Conservation (phyloP, 1,284 basidiomycete genomes). For the Microbotryomycetes sp. region DNA sequence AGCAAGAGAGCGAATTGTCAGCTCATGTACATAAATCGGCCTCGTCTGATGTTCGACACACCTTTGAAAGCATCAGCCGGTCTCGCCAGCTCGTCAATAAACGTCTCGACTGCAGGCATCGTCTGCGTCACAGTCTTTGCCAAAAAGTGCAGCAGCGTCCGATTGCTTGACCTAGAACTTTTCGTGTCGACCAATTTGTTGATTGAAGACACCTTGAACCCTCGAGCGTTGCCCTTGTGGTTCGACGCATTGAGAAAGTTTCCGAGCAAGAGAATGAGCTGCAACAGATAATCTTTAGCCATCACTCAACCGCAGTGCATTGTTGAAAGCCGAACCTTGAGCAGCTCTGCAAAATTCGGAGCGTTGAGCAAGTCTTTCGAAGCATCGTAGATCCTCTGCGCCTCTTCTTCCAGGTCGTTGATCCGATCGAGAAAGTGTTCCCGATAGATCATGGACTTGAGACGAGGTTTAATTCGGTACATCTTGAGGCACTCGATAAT, state of each 20-base stretch:
- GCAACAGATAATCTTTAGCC: neutral
- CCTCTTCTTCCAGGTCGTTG: slow-evolving; percentile 58
- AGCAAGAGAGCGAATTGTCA: slow-evolving; percentile 53
- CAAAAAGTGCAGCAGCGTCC: slow-evolving; percentile 89
- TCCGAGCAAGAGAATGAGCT: slow-evolving; percentile 89
- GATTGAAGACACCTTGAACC: slow-evolving; percentile 94
- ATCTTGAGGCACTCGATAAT: slow-evolving; percentile 97
- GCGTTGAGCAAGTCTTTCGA: slow-evolving; percentile 68
- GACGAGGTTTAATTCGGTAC: slow-evolving; percentile 78
- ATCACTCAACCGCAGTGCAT: no score
- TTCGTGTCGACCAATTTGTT: slow-evolving; percentile 99
- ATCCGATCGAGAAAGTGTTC: slow-evolving; percentile 73
- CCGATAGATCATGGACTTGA: slow-evolving; percentile 90
- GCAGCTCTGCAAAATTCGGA: slow-evolving; percentile 73
- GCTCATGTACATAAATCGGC: neutral
- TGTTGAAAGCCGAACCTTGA: slow-evolving; percentile 71
- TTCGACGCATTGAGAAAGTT: slow-evolving; percentile 98
- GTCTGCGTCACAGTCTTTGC: slow-evolving; percentile 81
- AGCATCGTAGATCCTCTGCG: slow-evolving; percentile 70
- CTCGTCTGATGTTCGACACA: slow-evolving; percentile 40
- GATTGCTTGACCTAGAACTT: slow-evolving; percentile 69
- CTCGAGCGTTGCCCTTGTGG: slow-evolving; percentile 92
- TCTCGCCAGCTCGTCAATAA: slow-evolving; percentile 79
- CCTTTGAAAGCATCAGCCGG: slow-evolving; percentile 91
- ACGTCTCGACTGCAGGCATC: slow-evolving; percentile 80